Percentiles rank a stretch among this genome's conserved stretches.
Evolutionary conservation across 306 rosid genomes (phyloP).

Genomic region (Crotalaria pallida): DNA sequence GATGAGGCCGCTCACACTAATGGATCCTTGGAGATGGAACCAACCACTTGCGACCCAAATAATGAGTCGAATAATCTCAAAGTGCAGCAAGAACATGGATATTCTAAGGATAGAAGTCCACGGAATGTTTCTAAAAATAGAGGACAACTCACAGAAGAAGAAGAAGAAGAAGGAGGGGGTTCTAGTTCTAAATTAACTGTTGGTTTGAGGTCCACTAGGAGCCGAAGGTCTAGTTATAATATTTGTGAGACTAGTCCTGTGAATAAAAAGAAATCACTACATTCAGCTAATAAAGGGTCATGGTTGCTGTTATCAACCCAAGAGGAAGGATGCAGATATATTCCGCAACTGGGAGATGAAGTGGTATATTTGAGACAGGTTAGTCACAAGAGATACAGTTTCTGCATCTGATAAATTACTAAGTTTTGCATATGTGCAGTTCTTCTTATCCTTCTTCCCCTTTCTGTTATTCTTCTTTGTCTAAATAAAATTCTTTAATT

Average conservation of each 20-base stretch:
- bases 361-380: conserved; percentile 96
- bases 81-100: conserved; percentile 41
- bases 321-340: conserved; percentile 89
- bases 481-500: too few species aligned
- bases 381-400: conserved; percentile 14
- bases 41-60: conserved; percentile 33
- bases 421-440: background rate
- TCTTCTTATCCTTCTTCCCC: background rate
- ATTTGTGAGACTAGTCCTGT: conserved; percentile 49
- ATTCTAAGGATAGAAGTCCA: conserved; percentile 39
- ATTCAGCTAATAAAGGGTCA: conserved; percentile 53
- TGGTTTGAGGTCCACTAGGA: conserved; percentile 88
- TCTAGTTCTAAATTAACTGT: conserved; percentile 66
- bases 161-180: conserved; percentile 56
- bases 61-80: conserved; percentile 33
- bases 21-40: conserved; percentile 47
- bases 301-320: conserved; percentile 81
- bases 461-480: too few species aligned
- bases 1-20: conserved; percentile 38
- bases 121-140: conserved; percentile 33
- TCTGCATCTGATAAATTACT: conserved; percentile 7
- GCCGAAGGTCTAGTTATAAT: conserved; percentile 54
- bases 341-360: conserved; percentile 94
- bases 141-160: conserved; percentile 49
- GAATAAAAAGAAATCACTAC: conserved; percentile 52